A percentile compares a stretch with the other conserved stretches of the same genome.
These are phyloP conservation scores for Mortierella sp. DNA, from an alignment of 371 early-diverging fungal species.

Conservation along the genomic window DNA sequence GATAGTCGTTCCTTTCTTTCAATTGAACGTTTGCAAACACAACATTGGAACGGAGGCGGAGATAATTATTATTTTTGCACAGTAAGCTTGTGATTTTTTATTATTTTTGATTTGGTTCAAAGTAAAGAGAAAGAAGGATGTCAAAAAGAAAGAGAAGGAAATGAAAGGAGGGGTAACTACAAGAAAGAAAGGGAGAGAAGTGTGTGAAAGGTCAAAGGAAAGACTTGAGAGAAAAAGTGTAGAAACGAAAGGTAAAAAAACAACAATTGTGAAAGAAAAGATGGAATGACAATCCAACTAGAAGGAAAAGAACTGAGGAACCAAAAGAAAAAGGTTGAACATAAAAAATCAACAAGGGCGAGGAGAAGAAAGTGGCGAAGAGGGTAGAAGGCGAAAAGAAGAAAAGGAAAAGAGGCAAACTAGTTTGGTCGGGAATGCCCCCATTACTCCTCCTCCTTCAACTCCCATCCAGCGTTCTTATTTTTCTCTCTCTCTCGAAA, in stretches of 20 bases:
- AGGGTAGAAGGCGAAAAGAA: background rate
- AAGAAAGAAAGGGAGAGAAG: background rate
- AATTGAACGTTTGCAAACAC: no score
- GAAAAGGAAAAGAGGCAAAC: constrained; percentile 1
- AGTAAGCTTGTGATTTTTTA: background rate
- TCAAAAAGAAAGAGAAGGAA: constrained; percentile 17
- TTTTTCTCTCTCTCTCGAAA: background rate
- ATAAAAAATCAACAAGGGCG: constrained; percentile 2
- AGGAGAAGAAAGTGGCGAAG: background rate
- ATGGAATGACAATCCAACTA: background rate
- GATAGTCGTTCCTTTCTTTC: no score
- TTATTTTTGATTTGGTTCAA: background rate
- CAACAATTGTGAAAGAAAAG: background rate
- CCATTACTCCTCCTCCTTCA: background rate
- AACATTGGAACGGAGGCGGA: background rate
- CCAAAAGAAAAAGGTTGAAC: constrained; percentile 1
- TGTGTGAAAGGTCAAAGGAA: no score
- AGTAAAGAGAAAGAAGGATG: background rate
- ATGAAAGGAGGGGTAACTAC: background rate
- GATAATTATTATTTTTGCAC: background rate
- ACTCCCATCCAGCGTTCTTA: background rate
- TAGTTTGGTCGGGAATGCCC: constrained; percentile 14
- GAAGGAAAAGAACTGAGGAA: constrained; percentile 12
- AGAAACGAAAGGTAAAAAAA: background rate
- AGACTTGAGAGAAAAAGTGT: no score